A percentile compares a stretch with the other conserved stretches of the same genome.
These are phyloP conservation scores for Emmonsiellopsis sp. DNA, from an alignment of 2,329 filamentous ascomycete species.

Conservation along the genomic window DNA sequence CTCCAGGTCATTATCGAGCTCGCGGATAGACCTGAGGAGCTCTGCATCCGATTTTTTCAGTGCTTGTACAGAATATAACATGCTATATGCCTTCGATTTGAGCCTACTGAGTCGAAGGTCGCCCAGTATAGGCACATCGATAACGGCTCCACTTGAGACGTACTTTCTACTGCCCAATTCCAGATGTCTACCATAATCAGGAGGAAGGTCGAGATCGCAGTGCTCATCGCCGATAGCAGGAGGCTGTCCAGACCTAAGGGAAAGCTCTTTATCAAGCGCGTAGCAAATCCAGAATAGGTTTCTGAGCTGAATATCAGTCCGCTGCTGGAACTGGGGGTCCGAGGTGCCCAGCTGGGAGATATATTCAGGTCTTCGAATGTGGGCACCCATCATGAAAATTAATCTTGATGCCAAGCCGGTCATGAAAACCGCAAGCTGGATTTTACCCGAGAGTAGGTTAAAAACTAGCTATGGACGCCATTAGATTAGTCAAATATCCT, in stretches of 20 bases:
- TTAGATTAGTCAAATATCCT: too few species aligned
- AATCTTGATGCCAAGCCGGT: constrained; percentile 35
- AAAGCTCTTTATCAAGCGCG: constrained; percentile 47
- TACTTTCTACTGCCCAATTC: constrained; percentile 20
- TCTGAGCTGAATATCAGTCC: constrained; percentile 17
- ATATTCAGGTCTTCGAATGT: constrained; percentile 38
- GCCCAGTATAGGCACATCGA: constrained; percentile 32
- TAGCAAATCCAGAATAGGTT: constrained; percentile 49
- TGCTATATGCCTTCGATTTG: constrained; percentile 41
- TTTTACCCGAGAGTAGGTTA: neutral
- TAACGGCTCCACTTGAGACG: constrained; percentile 12
- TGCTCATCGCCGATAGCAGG: constrained; percentile 43
- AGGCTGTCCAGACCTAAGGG: constrained; percentile 44
- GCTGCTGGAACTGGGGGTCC: constrained; percentile 17
- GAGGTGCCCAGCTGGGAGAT: constrained; percentile 37
- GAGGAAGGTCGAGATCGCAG: constrained; percentile 44
- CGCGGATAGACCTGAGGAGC: constrained; percentile 44
- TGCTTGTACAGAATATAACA: constrained; percentile 42
- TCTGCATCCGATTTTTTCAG: constrained; percentile 45
- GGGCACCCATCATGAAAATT: constrained; percentile 25
- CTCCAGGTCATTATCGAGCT: constrained; percentile 49
- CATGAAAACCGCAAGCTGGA: neutral
- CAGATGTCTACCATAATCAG: constrained; percentile 21
- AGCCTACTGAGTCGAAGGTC: constrained; percentile 43
- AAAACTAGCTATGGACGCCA: too few species aligned